phyloP scores from a whole-genome alignment of 495 filamentous ascomycete species.

The Penicillium verhagenii region DNA sequence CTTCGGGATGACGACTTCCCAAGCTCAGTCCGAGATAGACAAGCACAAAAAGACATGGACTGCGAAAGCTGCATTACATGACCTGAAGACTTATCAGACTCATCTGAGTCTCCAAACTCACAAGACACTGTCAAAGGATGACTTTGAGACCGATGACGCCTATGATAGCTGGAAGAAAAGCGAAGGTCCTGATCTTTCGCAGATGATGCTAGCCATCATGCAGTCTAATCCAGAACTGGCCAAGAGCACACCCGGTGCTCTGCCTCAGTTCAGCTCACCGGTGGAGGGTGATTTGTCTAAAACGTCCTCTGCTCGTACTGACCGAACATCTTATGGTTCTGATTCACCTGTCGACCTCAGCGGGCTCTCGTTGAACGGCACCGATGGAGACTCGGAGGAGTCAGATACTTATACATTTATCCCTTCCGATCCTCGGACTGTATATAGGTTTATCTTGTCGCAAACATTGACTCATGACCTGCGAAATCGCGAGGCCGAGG shows the following conservation, averaged over 20 bases:
- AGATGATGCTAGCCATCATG: conserved; percentile 89
- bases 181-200: conserved; percentile 77
- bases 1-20: conserved; percentile 71
- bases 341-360: conserved; percentile 80
- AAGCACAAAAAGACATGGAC: conserved; percentile 79
- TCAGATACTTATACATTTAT: conserved; percentile 79
- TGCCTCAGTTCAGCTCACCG: conserved; percentile 52
- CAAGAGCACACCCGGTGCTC: conserved; percentile 55
- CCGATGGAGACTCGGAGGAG: conserved; percentile 40
- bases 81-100: conserved; percentile 90
- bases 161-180: conserved; percentile 87
- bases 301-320: conserved; percentile 46
- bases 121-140: conserved; percentile 73
- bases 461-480: conserved; percentile 72
- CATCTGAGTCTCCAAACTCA: conserved; percentile 77
- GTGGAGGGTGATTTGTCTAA: conserved; percentile 55
- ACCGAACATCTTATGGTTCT: conserved; percentile 59
- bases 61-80: conserved; percentile 82
- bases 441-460: conserved; percentile 74
- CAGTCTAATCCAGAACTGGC: conserved; percentile 84
- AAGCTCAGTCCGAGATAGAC: conserved; percentile 84
- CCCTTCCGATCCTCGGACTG: conserved; percentile 76
- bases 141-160: conserved; percentile 89
- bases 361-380: conserved; percentile 62
- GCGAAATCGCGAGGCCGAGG: conserved; percentile 54